phyloP scores from a whole-genome alignment of 345 rosid genomes.

The Dipteronia sinensis region DNA sequence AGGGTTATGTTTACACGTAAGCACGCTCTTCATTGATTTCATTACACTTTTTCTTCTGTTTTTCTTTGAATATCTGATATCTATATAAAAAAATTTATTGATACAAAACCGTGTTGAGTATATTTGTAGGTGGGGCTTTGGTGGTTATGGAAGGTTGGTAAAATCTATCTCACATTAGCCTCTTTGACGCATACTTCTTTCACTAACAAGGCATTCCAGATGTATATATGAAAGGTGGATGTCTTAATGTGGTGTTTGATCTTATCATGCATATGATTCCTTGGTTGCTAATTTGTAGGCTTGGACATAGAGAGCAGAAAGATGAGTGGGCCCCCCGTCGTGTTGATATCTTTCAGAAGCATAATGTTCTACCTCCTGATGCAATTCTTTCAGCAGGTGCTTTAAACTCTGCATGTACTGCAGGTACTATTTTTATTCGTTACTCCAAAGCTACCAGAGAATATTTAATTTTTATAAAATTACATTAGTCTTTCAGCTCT shows the following conservation, averaged over 20 bases:
- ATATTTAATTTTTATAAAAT: neutral
- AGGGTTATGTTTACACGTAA: constrained; percentile 95
- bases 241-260: constrained; percentile 3
- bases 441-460: neutral
- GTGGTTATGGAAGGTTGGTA: constrained; percentile 98
- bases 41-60: constrained; percentile 1
- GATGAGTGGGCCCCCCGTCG: constrained; percentile 98
- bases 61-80: constrained; percentile 14
- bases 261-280: constrained; percentile 22
- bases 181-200: constrained; percentile 4
- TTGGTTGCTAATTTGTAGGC: constrained; percentile 48
- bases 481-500: neutral
- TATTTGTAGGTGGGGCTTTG: constrained; percentile 88
- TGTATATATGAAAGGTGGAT: neutral
- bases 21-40: constrained; percentile 27
- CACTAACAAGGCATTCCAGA: constrained; percentile 2
- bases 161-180: neutral
- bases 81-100: constrained; percentile 8
- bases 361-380: constrained; percentile 75
- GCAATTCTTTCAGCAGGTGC: constrained; percentile 88
- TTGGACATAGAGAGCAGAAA: constrained; percentile 98
- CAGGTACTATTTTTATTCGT: constrained; percentile 52
- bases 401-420: constrained; percentile 88
- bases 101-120: constrained; percentile 27
- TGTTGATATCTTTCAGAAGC: constrained; percentile 70